Evolutionary conservation across 2,329 filamentous ascomycete genomes (phyloP), one percentile per base, ranked within the genome.

Genomic region (Helminthosporium solani): DNA sequence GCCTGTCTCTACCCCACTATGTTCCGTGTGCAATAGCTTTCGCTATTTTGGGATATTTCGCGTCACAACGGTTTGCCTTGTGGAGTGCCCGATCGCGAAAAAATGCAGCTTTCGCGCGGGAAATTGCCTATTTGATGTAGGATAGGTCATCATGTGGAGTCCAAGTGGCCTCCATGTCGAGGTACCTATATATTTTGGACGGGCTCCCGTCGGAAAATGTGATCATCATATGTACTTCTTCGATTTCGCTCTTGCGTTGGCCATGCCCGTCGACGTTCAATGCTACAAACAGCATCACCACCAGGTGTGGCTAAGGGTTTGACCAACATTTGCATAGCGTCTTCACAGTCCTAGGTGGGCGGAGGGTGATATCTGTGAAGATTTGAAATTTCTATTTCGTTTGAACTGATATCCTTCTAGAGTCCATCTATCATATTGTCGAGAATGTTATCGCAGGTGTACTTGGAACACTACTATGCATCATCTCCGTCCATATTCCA

Each of bases 401-500:
- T 31, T 31, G n/a, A 3, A 31, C 28, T 31, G 14, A 31, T 6
- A 9, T 37, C 34, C 15, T 18, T 12, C 34, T 14, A 21, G 15
- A 18, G 15, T 21, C 12, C 34, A 15, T 14, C 45, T 42, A 46
- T 18, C 20, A 27, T 20, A 49, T 25, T 21, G 38, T 18, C 12
- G 47, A 46, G 30, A 47, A 38, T 7, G 27, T 40, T 16, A 48
- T 2, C 9, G 18, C 14, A 16, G 41, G 38, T 1, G 38, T 36
- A 28, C 23, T 46, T 12, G 34, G 16, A 9, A 40, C 31, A 27
- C 40, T 46, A 27, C 46, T 39, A 33, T 53, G 40, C 33, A 40
- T 42, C 21, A 58, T 41, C 31, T 58, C 51, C 8, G n/a, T 31
- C 56, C 56, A 58, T n/a, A 55, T 7, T 5, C 46, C 43, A n/a